These are phyloP conservation scores for Penicillium sp. DNA, from an alignment of 2,329 filamentous ascomycete genomes.

Conservation along the genomic window DNA sequence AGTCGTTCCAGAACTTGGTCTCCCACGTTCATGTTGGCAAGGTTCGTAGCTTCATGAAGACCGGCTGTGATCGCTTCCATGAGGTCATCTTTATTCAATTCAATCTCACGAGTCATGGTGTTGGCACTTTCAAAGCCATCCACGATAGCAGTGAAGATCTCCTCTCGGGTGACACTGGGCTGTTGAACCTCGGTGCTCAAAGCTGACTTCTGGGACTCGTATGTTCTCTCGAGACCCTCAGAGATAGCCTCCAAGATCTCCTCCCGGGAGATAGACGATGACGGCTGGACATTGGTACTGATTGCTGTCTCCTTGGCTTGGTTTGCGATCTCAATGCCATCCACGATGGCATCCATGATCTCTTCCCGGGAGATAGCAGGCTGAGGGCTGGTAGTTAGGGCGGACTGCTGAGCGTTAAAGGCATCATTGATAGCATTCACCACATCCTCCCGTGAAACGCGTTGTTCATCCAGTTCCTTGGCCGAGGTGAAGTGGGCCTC, in stretches of 20 bases:
- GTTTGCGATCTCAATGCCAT: slow-evolving; percentile 25
- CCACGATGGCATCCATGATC: slow-evolving; percentile 20
- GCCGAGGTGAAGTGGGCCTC: slow-evolving; percentile 45
- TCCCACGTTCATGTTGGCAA: slow-evolving; percentile 53
- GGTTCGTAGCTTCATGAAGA: slow-evolving; percentile 54
- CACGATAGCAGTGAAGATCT: slow-evolving; percentile 59
- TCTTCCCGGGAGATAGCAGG: slow-evolving; percentile 51
- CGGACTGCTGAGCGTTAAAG: slow-evolving; percentile 31
- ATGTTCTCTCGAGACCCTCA: slow-evolving; percentile 50
- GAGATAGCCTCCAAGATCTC: slow-evolving; percentile 58
- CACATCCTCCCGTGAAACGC: slow-evolving; percentile 33
- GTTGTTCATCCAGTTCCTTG: slow-evolving; percentile 56
- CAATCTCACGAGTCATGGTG: slow-evolving; percentile 59
- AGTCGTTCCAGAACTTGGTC: slow-evolving; percentile 62
- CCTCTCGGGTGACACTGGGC: slow-evolving; percentile 51
- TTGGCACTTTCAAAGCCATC: slow-evolving; percentile 56
- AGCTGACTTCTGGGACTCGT: slow-evolving; percentile 37
- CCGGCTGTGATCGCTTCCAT: slow-evolving; percentile 61
- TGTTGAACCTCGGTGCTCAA: slow-evolving; percentile 37
- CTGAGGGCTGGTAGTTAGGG: slow-evolving; percentile 30
- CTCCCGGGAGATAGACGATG: slow-evolving; percentile 48
- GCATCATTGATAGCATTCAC: slow-evolving; percentile 34
- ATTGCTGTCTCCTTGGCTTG: slow-evolving; percentile 37
- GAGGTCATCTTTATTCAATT: slow-evolving; percentile 54
- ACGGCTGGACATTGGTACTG: slow-evolving; percentile 27